These are phyloP conservation scores for Chytriomyces sp. DNA, from an alignment of 192 early-diverging fungal species.

Conservation along the genomic window DNA sequence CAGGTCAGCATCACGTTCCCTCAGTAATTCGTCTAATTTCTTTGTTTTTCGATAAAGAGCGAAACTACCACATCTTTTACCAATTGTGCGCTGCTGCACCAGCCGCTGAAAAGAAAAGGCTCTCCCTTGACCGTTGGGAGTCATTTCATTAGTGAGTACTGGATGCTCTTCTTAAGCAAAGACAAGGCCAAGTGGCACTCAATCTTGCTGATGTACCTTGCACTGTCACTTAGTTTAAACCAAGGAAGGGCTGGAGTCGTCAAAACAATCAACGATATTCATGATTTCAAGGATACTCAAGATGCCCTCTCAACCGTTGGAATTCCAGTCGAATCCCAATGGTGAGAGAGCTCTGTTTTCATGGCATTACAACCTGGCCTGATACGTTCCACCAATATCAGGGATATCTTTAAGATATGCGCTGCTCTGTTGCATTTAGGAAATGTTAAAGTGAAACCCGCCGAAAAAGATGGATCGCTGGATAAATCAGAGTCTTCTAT, in stretches of 20 bases:
- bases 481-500: not conserved
- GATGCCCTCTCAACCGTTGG: slow-evolving; percentile 78
- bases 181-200: no score
- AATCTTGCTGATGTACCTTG: no score
- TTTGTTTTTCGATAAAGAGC: slow-evolving; percentile 57
- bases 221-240: slow-evolving; percentile 41
- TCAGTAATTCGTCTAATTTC: not conserved
- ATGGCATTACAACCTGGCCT: not conserved
- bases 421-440: slow-evolving; percentile 39
- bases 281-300: slow-evolving; percentile 79
- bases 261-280: slow-evolving; percentile 78
- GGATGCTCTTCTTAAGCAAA: no score
- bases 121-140: slow-evolving; percentile 65
- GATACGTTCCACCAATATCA: not conserved
- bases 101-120: slow-evolving; percentile 58
- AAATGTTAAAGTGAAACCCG: slow-evolving; percentile 48
- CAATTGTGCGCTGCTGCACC: slow-evolving; percentile 57
- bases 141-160: slow-evolving; percentile 67
- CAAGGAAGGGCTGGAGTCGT: slow-evolving; percentile 74
- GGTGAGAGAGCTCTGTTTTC: slow-evolving; percentile 44
- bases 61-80: slow-evolving; percentile 94
- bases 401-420: slow-evolving; percentile 38
- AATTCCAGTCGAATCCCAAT: slow-evolving; percentile 71
- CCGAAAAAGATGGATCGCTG: slow-evolving; percentile 6
- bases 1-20: not conserved